Percentiles rank a stretch among this genome's conserved stretches.
phyloP scores from a whole-genome alignment of 2,329 filamentous ascomycete species.

The Sarocladiaceae sp. region DNA sequence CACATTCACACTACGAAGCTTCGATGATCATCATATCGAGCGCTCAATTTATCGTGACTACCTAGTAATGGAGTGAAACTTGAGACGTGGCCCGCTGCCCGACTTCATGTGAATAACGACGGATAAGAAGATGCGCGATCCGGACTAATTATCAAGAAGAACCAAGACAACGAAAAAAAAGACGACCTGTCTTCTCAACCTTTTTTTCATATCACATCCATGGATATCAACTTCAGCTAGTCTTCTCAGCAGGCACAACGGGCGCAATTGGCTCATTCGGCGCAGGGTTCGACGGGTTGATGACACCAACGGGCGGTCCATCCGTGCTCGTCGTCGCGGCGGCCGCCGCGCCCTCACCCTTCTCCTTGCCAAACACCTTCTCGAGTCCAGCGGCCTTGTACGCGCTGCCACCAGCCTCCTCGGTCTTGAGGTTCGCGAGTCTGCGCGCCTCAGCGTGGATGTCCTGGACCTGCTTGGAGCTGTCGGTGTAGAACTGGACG shows the following conservation, averaged over 20 bases:
- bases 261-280: constrained; percentile 7
- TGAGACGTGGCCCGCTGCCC: no score
- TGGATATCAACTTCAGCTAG: constrained; percentile 6
- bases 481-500: constrained; percentile 77
- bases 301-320: constrained; percentile 11
- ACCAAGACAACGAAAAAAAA: no score
- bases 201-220: no score
- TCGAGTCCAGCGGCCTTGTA: constrained; percentile 54
- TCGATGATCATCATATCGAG: no score
- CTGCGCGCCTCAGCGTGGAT: constrained; percentile 88
- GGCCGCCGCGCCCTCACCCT: constrained; percentile 29
- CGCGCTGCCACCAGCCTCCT: constrained; percentile 52
- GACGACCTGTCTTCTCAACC: no score
- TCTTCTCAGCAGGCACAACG: constrained; percentile 9
- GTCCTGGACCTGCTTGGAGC: constrained; percentile 84
- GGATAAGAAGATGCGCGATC: no score
- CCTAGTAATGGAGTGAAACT: no score
- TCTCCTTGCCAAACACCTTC: constrained; percentile 50
- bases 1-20: no score
- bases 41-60: no score
- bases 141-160: no score
- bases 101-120: no score
- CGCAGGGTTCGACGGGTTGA: constrained; percentile 8
- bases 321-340: constrained; percentile 16
- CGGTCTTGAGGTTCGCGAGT: constrained; percentile 80